Evolutionary conservation across 257 asterid genomes (phyloP), one percentile per base, ranked within the genome.

Genomic region (Echium plantagineum): DNA sequence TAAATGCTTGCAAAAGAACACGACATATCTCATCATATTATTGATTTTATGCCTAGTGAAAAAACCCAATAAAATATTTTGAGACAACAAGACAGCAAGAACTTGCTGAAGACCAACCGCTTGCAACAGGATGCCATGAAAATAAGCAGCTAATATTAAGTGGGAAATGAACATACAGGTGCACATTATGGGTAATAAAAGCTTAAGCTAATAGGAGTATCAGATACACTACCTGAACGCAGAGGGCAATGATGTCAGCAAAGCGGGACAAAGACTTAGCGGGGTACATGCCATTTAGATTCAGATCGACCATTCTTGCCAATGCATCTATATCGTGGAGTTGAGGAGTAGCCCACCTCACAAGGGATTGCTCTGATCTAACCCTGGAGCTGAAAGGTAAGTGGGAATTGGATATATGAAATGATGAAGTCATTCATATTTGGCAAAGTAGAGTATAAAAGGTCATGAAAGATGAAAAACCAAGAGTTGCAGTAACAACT

Each of bases 321-420:
- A 93, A 78, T 76, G 97, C 96, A 65, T 93, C 99, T 26, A 93
- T 93, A 67, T 93, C 99, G 61, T 93, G 97, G 71, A 89, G 96
- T 65, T 93, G 99, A 62, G 99, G 96, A 63, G 95, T 84, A 52
- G 97, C 95, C 99, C 99, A 93, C 74, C 97, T 80, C 58, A 93
- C 98, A 26, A 93, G 94, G 7, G 98, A 93, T 68, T 89, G 99
- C 66, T 93, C 99, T 21, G 89, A 78, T 78, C 98, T 82, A 69
- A 49, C 75, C 67, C 97, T 74, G 72, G 97, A 89, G 70, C 98
- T 93, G 76, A 18, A 57, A 28, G 69, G 72, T 48, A 28, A 28
- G 69, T 28, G 47, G 26, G 19, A 24, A 30, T 20, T 9, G n/a
- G 55, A 60, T 48, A 16, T 22, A 55, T 15, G 55, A 7, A 19